phyloP scores from a whole-genome alignment of 78 protist genomes.

The Planoprotostelium fungivorum region DNA sequence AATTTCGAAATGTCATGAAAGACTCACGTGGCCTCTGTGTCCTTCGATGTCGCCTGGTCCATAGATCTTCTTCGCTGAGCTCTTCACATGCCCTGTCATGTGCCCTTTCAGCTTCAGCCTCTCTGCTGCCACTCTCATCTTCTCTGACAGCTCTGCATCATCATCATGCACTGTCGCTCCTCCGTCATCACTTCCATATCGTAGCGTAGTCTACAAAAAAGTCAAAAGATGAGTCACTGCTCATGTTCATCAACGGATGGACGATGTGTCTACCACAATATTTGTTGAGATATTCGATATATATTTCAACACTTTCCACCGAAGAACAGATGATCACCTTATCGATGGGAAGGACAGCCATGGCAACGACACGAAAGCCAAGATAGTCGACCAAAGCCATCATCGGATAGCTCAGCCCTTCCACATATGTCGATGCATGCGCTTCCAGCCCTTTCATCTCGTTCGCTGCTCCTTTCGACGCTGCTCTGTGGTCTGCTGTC shows the following conservation, averaged over 20 bases:
- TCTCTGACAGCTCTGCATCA: not conserved
- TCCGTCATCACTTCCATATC: conserved; percentile 51
- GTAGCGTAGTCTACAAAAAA: conserved; percentile 23
- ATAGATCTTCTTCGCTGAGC: conserved; percentile 30
- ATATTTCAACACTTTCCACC: not conserved
- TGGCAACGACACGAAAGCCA: conserved; percentile 57
- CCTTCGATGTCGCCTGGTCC: conserved; percentile 71
- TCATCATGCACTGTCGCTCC: conserved; percentile 22
- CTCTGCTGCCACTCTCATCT: conserved; percentile 49
- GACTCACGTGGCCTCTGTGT: conserved; percentile 29
- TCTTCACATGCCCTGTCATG: conserved; percentile 18
- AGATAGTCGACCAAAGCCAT: conserved; percentile 56
- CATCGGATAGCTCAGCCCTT: conserved; percentile 43
- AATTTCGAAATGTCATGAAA: not conserved
- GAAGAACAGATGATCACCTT: conserved; percentile 22
- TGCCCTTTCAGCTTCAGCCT: conserved; percentile 59
- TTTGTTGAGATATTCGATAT: too few species aligned
- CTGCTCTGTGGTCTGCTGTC: conserved; percentile 34
- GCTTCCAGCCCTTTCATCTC: not conserved
- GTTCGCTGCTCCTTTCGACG: not conserved
- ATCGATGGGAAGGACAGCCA: conserved; percentile 47
- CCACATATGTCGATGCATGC: not conserved
- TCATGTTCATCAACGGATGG: not conserved
- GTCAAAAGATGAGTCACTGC: too few species aligned
- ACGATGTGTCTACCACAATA: too few species aligned